These are phyloP conservation scores for Hymenoscyphus scutula DNA, from an alignment of 2,329 filamentous ascomycete genomes.

Conservation along the genomic window DNA sequence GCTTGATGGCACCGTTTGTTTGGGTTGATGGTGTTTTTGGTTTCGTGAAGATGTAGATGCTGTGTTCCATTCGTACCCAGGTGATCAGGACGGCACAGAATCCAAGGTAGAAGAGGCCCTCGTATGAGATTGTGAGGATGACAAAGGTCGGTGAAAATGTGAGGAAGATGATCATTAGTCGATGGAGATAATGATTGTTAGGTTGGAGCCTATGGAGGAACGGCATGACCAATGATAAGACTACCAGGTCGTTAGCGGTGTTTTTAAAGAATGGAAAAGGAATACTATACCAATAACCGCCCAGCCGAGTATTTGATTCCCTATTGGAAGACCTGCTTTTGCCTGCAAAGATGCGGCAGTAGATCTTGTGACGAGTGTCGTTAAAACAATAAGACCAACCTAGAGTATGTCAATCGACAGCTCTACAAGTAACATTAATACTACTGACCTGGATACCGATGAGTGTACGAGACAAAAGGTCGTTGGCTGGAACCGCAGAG, in stretches of 20 bases:
- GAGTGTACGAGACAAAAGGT: constrained; percentile 55
- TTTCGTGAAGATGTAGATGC: constrained; percentile 54
- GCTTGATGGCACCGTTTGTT: constrained; percentile 21
- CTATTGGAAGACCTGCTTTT: constrained; percentile 77
- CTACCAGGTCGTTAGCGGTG: constrained; percentile 39
- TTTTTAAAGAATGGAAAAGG: constrained; percentile 3
- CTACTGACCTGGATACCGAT: constrained; percentile 62
- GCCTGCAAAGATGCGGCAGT: constrained; percentile 83
- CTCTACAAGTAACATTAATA: neutral
- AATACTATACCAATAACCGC: constrained; percentile 62
- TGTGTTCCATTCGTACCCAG: constrained; percentile 91
- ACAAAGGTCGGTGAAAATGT: constrained; percentile 92
- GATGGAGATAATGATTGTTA: constrained; percentile 85
- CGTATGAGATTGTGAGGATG: constrained; percentile 94
- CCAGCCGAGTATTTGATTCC: constrained; percentile 88
- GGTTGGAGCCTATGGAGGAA: constrained; percentile 77
- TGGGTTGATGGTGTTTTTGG: constrained; percentile 21
- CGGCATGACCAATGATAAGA: constrained; percentile 73
- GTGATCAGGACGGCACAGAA: constrained; percentile 80
- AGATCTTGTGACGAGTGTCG: constrained; percentile 83
- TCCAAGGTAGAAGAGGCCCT: constrained; percentile 90
- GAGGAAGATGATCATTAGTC: constrained; percentile 83
- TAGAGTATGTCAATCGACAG: constrained; percentile 40
- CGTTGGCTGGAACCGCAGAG: constrained; percentile 38
- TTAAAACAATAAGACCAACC: constrained; percentile 72